phyloP scores from a whole-genome alignment of 164 flowering plant species.

The Cinnamomum chago region DNA sequence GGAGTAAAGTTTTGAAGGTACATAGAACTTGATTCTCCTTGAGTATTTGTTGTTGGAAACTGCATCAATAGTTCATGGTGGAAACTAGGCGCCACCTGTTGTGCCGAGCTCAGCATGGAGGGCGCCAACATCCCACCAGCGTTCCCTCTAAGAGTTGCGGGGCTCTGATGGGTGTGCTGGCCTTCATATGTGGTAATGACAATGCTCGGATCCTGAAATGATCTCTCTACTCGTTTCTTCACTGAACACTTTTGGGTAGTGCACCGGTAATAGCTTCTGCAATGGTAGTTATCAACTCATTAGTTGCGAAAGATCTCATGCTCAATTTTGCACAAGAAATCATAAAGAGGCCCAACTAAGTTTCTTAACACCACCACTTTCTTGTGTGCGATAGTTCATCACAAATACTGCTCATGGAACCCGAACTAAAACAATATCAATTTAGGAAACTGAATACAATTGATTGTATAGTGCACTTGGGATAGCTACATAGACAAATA shows the following conservation, averaged over 20 bases:
- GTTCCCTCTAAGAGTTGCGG: conserved; percentile 58
- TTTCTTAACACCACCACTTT: neutral
- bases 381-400: neutral
- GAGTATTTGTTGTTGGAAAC: conserved; percentile 17
- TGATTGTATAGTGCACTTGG: neutral
- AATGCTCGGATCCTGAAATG: conserved; percentile 63
- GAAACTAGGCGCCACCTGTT: conserved; percentile 3
- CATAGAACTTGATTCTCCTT: conserved; percentile 11
- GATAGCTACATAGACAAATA: neutral
- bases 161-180: conserved; percentile 78
- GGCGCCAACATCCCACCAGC: conserved; percentile 35
- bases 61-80: conserved; percentile 26
- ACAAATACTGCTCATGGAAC: neutral
- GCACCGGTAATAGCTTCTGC: conserved; percentile 91
- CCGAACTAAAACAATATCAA: no score
- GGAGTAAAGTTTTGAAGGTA: conserved; percentile 19
- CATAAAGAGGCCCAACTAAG: neutral
- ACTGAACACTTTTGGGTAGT: conserved; percentile 82
- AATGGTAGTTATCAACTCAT: neutral
- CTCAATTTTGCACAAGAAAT: no score
- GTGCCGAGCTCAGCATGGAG: conserved; percentile 27
- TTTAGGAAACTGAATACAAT: neutral
- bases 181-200: conserved; percentile 94
- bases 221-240: conserved; percentile 85
- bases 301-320: neutral